phyloP scores from a whole-genome alignment of 2,329 filamentous ascomycete genomes.

The Hymenoscyphus occultus region DNA sequence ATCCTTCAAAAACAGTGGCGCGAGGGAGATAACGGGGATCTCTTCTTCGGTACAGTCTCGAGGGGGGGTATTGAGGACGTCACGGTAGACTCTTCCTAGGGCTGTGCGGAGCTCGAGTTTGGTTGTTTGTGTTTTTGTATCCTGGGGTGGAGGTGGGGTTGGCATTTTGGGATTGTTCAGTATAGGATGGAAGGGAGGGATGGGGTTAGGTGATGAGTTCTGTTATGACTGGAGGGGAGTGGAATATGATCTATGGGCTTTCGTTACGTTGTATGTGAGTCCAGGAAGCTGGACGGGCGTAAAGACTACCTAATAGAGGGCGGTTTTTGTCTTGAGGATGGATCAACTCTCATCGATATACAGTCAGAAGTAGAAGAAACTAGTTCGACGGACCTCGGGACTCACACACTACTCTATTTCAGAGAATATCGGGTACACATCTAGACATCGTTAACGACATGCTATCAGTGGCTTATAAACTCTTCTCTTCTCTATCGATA shows the following conservation, averaged over 20 bases:
- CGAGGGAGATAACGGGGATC: slow-evolving; percentile 47
- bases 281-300: too few relatives aligned
- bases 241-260: too few relatives aligned
- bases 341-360: neutral
- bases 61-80: slow-evolving; percentile 42
- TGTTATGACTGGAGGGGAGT: too few relatives aligned
- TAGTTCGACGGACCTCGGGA: too few relatives aligned
- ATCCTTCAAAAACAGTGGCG: slow-evolving; percentile 38
- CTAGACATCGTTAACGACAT: neutral
- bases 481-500: neutral
- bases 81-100: slow-evolving; percentile 44
- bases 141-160: too few relatives aligned
- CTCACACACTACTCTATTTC: neutral
- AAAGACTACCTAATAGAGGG: neutral
- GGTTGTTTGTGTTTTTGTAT: slow-evolving; percentile 34
- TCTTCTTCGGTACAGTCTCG: slow-evolving; percentile 42
- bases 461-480: neutral
- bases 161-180: slow-evolving; percentile 22
- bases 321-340: neutral
- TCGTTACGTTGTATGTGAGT: neutral
- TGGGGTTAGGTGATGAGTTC: too few relatives aligned
- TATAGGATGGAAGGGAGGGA: too few relatives aligned
- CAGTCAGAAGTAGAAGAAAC: too few relatives aligned
- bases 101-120: slow-evolving; percentile 46
- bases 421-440: neutral